Conservation (phyloP, 2,329 filamentous ascomycete genomes). For the Penicillium sp. region DNA sequence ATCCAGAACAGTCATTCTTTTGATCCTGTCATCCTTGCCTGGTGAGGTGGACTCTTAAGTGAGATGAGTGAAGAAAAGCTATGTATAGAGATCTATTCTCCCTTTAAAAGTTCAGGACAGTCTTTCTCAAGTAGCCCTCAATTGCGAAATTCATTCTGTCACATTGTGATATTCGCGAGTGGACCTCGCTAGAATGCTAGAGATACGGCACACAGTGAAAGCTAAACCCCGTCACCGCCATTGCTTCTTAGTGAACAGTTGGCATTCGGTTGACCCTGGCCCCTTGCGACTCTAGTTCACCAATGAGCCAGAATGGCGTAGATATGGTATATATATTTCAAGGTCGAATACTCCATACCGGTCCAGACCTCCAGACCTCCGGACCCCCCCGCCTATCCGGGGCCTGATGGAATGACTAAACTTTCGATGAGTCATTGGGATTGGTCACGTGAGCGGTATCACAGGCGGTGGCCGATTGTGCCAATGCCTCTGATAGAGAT, state of each 20-base stretch:
- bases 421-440: neutral
- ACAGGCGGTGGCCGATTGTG: conserved; percentile 12
- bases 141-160: neutral
- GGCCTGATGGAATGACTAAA: neutral
- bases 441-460: conserved; percentile 7
- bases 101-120: neutral
- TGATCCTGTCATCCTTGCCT: neutral
- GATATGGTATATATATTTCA: neutral
- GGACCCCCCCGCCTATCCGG: no score
- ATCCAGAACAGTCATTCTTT: neutral
- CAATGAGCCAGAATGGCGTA: neutral
- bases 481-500: conserved; percentile 6
- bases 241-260: neutral
- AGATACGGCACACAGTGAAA: neutral
- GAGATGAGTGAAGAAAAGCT: neutral
- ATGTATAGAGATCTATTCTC: neutral
- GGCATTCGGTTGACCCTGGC: no score
- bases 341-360: neutral
- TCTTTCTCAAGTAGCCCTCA: neutral
- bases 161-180: neutral
- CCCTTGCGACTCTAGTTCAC: neutral
- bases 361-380: neutral
- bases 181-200: neutral
- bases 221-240: neutral
- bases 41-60: neutral